phyloP scores from a whole-genome alignment of 345 rosid genomes.

The Leavenworthia alabamica region DNA sequence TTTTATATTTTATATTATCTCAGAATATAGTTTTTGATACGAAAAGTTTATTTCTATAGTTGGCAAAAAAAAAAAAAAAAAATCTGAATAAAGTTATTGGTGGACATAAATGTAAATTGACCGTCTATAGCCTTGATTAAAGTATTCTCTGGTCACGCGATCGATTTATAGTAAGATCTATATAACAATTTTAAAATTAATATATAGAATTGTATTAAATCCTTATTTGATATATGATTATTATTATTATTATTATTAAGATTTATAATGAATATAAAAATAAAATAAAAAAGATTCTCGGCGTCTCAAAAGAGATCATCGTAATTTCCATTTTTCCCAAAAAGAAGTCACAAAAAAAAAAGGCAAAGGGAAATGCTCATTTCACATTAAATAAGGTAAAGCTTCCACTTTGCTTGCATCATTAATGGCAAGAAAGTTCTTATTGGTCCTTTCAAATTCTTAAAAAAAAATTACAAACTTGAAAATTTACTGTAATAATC shows the following conservation, averaged over 20 bases:
- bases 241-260: background rate
- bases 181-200: background rate
- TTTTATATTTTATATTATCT: background rate
- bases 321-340: conserved; percentile 18
- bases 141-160: background rate
- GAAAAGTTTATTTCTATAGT: background rate
- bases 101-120: conserved; percentile 12
- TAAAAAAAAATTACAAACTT: background rate
- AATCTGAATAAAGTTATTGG: conserved; percentile 8
- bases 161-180: background rate
- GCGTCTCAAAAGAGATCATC: conserved; percentile 25
- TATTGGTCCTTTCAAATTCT: background rate
- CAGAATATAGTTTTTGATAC: background rate
- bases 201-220: background rate
- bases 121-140: background rate
- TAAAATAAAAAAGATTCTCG: conserved; percentile 9
- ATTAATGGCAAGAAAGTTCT: conserved; percentile 21
- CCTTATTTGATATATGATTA: conserved; percentile 5
- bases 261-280: background rate
- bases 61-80: background rate
- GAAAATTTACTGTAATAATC: conserved; percentile 12
- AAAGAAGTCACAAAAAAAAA: background rate
- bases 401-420: conserved; percentile 29
- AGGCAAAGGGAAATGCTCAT: conserved; percentile 1
- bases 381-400: conserved; percentile 24